phyloP scores from a whole-genome alignment of 768 basidiomycete genomes.

The Podaxis sp. region DNA sequence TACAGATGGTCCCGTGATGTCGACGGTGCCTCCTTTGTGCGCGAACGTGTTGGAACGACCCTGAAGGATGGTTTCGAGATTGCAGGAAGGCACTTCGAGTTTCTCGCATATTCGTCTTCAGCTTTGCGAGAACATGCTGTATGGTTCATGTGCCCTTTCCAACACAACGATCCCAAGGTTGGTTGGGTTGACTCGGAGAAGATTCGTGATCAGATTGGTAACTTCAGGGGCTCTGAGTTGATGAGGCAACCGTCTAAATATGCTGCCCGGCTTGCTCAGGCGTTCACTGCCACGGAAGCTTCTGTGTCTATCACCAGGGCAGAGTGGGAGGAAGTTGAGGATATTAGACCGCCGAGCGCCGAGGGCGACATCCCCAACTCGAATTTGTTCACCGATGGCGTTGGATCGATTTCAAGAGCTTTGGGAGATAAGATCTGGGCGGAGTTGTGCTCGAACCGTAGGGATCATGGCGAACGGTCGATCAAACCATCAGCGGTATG shows the following conservation, averaged over 20 bases:
- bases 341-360: conserved; percentile 53
- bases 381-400: conserved; percentile 71
- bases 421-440: conserved; percentile 63
- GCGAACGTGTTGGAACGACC: conserved; percentile 55
- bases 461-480: conserved; percentile 29
- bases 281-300: conserved; percentile 80
- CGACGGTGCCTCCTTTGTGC: conserved; percentile 55
- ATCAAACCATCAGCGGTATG: conserved; percentile 63
- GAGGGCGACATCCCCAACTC: conserved; percentile 15
- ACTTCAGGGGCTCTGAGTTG: conserved; percentile 54
- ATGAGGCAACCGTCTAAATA: conserved; percentile 70
- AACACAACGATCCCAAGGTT: conserved; percentile 34
- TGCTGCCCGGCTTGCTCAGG: conserved; percentile 81
- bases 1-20: conserved; percentile 72
- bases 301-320: conserved; percentile 54
- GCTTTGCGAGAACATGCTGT: conserved; percentile 79
- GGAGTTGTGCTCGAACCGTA: conserved; percentile 46
- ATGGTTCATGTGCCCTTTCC: conserved; percentile 76
- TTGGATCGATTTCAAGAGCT: conserved; percentile 70
- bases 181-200: conserved; percentile 50
- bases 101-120: conserved; percentile 80
- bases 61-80: conserved; percentile 67
- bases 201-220: conserved; percentile 66
- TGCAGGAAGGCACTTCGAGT: conserved; percentile 72
- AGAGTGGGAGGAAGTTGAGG: conserved; percentile 54